Percentiles rank a stretch among this genome's conserved stretches.
phyloP scores from a whole-genome alignment of 352 stramenopile species.

The Phytophthora agathidicida region DNA sequence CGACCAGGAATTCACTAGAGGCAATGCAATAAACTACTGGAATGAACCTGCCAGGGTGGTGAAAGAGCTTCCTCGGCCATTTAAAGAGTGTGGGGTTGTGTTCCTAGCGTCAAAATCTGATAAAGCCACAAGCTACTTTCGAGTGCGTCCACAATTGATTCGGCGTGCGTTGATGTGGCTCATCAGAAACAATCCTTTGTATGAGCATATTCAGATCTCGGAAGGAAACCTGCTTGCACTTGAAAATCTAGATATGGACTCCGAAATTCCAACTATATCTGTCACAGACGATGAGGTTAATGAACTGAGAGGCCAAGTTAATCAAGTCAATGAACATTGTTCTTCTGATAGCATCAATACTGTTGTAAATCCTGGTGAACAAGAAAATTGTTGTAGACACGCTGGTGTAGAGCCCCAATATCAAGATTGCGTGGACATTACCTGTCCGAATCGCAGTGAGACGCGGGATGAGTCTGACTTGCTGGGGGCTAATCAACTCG shows the following conservation, averaged over 20 bases:
- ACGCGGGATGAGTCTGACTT: background rate
- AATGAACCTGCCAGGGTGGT: background rate
- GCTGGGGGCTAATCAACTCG: too few species aligned
- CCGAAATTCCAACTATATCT: constrained; percentile 1
- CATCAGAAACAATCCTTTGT: constrained; percentile 8
- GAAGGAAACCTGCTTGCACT: constrained; percentile 3
- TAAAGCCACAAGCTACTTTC: background rate
- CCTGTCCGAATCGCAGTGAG: background rate
- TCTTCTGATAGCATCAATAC: background rate
- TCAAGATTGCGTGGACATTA: too few species aligned
- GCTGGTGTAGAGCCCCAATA: too few species aligned
- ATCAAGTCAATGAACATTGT: background rate
- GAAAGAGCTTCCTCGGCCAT: background rate
- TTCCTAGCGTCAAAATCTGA: background rate
- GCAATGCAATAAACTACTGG: constrained; percentile 8
- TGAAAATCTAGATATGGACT: background rate
- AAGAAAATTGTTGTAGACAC: constrained; percentile 3
- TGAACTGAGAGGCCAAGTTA: constrained; percentile 1
- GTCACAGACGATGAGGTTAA: constrained; percentile 6
- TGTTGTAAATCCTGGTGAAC: background rate
- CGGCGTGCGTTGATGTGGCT: constrained; percentile 9
- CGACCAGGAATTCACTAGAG: background rate
- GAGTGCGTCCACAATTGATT: background rate
- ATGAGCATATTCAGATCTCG: constrained; percentile 7
- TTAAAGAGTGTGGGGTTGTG: background rate